phyloP scores from a whole-genome alignment of 2,329 filamentous ascomycete species.

The Clonostachys rhizophaga region DNA sequence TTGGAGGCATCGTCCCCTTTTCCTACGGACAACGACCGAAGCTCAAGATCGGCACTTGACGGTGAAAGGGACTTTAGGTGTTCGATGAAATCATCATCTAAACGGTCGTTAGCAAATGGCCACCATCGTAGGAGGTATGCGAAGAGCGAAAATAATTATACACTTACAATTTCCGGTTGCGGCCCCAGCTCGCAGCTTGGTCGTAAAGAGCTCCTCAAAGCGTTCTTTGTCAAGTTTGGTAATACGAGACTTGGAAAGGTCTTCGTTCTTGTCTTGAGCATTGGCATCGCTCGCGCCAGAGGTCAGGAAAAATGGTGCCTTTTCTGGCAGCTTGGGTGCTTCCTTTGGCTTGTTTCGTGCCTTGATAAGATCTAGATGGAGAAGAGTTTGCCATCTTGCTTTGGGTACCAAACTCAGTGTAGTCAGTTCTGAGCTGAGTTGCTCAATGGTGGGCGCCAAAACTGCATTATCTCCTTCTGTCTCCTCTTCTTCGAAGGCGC shows the following conservation, averaged over 20 bases:
- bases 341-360: constrained; percentile 93
- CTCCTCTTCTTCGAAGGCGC: constrained; percentile 60
- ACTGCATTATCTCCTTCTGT: constrained; percentile 50
- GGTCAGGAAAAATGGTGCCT: constrained; percentile 92
- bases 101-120: neutral
- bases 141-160: neutral
- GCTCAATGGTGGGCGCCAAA: constrained; percentile 59
- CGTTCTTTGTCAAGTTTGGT: constrained; percentile 58
- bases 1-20: constrained; percentile 45
- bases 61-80: constrained; percentile 79
- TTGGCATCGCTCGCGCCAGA: constrained; percentile 41
- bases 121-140: neutral
- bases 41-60: constrained; percentile 82
- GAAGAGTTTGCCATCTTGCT: constrained; percentile 87
- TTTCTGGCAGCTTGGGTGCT: constrained; percentile 85
- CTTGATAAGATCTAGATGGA: constrained; percentile 89
- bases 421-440: constrained; percentile 77
- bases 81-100: constrained; percentile 64
- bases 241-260: constrained; percentile 58
- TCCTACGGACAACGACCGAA: constrained; percentile 66
- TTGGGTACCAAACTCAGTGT: constrained; percentile 87
- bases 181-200: constrained; percentile 48
- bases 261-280: constrained; percentile 22
- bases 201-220: constrained; percentile 53
- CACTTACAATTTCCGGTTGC: constrained; percentile 56